Base-by-base conservation (phyloP, 1,284 basidiomycete genomes). In the Fomitopsis pinicola region DNA sequence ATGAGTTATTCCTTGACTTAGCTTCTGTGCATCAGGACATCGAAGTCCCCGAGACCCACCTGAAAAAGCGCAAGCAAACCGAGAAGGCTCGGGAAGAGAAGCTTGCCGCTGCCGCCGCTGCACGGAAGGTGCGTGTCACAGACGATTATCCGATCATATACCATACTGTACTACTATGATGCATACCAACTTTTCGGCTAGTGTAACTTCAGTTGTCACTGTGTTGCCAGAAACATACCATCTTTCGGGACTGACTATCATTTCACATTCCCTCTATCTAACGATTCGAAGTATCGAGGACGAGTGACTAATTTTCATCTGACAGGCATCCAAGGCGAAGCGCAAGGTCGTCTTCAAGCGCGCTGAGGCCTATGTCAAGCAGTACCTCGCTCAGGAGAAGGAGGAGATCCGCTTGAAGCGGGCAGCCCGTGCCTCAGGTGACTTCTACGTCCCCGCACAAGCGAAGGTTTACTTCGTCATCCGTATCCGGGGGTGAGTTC, bases 271-370 rank as follows among this genome's bases (percentile, higher is more conserved):
- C 17, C 28, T 58, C 30, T 9, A n/a, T 14, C 48, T 57, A 61
- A 19, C 42, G 22, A 58, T 50, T 50, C 38, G 8, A 38, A 56
- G 28, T n/a, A 22, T 22, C 22, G 22, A 22, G 22, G 22, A 22
- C 55, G 38, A 33, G 61, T 66, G 80, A 87, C 54, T n/a, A 19
- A 57, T 64, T 12, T 8, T 35, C 3, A 17, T n/a, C 30, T 57
- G 66, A 60, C 73, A 98, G 96, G 90, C 91, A 59, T 81, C 86
- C 72, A 91, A 91, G 77, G 88, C 93, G 66, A 96, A 97, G 85
- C 91, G 97, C 80, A 92, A 92, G 79, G 91, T 98, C 76, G 89
- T 98, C 84, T 99, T 99, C 91, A 99, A 99, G 91, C 94, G 97
- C 65, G 97, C 97, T 59, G 97, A 99, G 81, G 82, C 92, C 69